Percentiles rank a stretch among this genome's conserved stretches.
These are phyloP conservation scores for Russula sp. DNA, from an alignment of 768 basidiomycete species.

Conservation along the genomic window DNA sequence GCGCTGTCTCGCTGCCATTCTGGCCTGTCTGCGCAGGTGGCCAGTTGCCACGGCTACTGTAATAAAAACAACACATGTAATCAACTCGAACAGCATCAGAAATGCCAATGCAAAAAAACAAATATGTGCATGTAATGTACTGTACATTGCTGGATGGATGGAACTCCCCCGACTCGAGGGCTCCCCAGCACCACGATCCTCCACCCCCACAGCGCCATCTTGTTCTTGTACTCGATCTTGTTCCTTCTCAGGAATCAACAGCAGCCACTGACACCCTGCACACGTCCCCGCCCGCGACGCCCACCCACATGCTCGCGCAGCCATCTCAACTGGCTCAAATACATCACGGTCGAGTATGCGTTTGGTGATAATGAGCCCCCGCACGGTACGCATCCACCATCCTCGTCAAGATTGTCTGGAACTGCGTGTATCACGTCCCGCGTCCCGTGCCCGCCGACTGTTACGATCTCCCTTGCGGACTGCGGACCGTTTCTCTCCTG, in stretches of 20 bases:
- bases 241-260: conserved; percentile 35
- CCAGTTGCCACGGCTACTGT: too few relatives aligned
- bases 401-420: conserved; percentile 83
- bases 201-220: conserved; percentile 13
- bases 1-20: too few relatives aligned
- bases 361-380: conserved; percentile 81
- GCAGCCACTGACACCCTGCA: conserved; percentile 44
- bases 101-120: not conserved
- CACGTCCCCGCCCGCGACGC: conserved; percentile 44
- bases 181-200: not conserved
- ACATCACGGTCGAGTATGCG: conserved; percentile 77
- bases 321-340: conserved; percentile 61
- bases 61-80: too few relatives aligned
- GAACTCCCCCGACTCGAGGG: not conserved
- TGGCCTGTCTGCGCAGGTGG: too few relatives aligned
- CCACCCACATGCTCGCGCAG: conserved; percentile 47
- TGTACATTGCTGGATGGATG: conserved; percentile 26
- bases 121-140: conserved; percentile 23
- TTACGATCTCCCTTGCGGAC: too few relatives aligned
- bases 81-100: not conserved
- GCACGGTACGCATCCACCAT: conserved; percentile 94
- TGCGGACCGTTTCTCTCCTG: too few relatives aligned
- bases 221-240: not conserved
- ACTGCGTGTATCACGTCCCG: conserved; percentile 77
- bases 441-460: too few relatives aligned